Evolutionary conservation across 1,139 yeast species (phyloP).

Genomic region (Taphrina pruni): DNA sequence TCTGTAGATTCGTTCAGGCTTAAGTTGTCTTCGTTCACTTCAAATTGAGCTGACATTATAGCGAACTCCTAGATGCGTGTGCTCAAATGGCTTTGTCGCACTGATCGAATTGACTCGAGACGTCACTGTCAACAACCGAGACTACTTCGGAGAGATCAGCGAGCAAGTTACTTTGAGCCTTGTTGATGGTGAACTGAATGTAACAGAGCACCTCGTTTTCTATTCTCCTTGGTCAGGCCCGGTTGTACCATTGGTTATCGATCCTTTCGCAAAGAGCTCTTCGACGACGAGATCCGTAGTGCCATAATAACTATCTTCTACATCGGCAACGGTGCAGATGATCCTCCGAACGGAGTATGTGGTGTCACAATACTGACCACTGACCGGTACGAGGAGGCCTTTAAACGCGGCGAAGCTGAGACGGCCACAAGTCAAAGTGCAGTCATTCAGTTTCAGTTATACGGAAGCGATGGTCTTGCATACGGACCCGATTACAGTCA

Average conservation of each 20-base stretch:
- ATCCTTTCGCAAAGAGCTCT: neutral
- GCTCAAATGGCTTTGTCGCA: neutral
- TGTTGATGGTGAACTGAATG: neutral
- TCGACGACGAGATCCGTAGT: neutral
- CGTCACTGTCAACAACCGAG: neutral
- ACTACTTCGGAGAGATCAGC: neutral
- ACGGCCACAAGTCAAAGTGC: neutral
- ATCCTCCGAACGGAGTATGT: neutral
- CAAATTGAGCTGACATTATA: too few species aligned
- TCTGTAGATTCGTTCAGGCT: too few species aligned
- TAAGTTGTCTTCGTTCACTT: too few species aligned
- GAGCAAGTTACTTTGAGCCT: neutral
- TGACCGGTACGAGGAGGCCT: neutral
- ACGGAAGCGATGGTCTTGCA: neutral
- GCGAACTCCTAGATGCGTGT: too few species aligned
- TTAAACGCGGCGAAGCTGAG: neutral
- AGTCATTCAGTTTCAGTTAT: neutral
- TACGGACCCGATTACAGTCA: neutral
- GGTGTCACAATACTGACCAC: neutral
- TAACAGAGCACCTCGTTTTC: neutral
- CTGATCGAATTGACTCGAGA: neutral
- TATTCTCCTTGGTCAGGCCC: slow-evolving; percentile 10
- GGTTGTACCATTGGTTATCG: neutral
- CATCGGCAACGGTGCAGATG: slow-evolving; percentile 7
- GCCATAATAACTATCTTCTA: neutral